A percentile compares a stretch with the other conserved stretches of the same genome.
phyloP scores from a whole-genome alignment of 1,284 basidiomycete genomes.

The Sparassis latifolia region DNA sequence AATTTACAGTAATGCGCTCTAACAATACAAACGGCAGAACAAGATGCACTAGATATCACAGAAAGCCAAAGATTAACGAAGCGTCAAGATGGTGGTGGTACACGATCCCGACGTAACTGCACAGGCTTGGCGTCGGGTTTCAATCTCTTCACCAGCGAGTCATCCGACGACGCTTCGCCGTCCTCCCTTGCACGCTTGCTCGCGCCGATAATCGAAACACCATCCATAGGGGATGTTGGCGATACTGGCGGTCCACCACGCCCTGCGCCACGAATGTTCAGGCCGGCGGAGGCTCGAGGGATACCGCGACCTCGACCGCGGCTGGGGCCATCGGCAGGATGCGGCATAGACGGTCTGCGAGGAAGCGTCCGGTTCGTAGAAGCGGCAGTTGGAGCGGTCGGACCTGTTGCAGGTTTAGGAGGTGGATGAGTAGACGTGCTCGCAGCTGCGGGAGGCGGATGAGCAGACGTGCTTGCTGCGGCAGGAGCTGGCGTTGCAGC shows the following conservation, averaged over 20 bases:
- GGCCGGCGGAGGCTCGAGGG: constrained; percentile 17
- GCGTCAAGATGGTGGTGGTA: constrained; percentile 18
- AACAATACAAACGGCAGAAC: no score
- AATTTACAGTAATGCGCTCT: no score
- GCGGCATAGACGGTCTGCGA: constrained; percentile 18
- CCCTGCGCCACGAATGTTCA: constrained; percentile 33
- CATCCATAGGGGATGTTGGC: constrained; percentile 10
- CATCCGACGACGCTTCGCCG: constrained; percentile 36
- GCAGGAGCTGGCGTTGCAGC: constrained; percentile 7
- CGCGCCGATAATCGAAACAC: constrained; percentile 59
- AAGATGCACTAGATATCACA: no score
- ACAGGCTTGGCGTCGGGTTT: constrained; percentile 41
- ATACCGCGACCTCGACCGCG: constrained; percentile 17
- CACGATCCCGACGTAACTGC: constrained; percentile 25
- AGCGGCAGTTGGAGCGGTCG: constrained; percentile 7
- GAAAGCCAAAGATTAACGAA: neutral
- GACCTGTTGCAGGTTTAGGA: constrained; percentile 7
- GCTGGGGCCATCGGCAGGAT: constrained; percentile 4
- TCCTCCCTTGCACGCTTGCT: constrained; percentile 63
- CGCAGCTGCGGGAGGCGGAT: neutral
- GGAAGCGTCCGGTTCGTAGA: constrained; percentile 16
- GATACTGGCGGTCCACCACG: constrained; percentile 27
- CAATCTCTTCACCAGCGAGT: constrained; percentile 63
- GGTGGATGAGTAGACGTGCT: constrained; percentile 7
- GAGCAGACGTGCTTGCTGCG: constrained; percentile 8